These are phyloP conservation scores for Colletotrichum simmondsii DNA, from an alignment of 2,329 filamentous ascomycete species.

Conservation along the genomic window DNA sequence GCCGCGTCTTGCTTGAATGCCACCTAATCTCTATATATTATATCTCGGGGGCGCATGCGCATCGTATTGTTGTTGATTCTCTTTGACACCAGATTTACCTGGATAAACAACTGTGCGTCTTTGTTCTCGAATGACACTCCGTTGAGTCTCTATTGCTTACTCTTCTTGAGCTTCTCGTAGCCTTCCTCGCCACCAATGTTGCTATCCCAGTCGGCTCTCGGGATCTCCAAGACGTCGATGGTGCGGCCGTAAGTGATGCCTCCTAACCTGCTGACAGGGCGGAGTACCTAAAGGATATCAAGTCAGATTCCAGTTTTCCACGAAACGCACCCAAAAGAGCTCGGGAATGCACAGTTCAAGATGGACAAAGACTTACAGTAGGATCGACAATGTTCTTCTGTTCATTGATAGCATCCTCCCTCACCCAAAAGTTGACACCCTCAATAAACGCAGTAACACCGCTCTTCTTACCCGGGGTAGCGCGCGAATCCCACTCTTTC, in stretches of 20 bases:
- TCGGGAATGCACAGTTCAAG: no score
- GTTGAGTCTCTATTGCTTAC: constrained; percentile 43
- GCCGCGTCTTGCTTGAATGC: background rate
- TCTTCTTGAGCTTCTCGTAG: constrained; percentile 65
- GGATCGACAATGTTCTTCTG: constrained; percentile 80
- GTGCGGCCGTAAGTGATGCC: constrained; percentile 86
- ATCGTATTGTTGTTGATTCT: background rate
- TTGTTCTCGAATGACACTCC: background rate
- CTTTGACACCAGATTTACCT: background rate
- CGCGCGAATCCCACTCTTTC: constrained; percentile 81
- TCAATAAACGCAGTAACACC: constrained; percentile 82
- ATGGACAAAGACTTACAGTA: constrained; percentile 56
- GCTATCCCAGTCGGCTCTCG: constrained; percentile 67
- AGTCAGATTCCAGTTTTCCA: background rate
- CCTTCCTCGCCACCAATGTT: constrained; percentile 65
- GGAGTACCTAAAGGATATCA: constrained; percentile 65
- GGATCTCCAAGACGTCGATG: constrained; percentile 78
- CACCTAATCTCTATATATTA: background rate
- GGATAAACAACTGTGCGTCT: background rate
- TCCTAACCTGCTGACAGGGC: constrained; percentile 81
- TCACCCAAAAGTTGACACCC: constrained; percentile 87
- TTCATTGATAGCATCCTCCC: constrained; percentile 88
- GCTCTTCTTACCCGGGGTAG: constrained; percentile 78
- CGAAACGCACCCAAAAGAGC: background rate
- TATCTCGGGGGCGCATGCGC: background rate